A percentile compares a stretch with the other conserved stretches of the same genome.
Conservation (phyloP, 805 yeast genomes). For the Metschnikowia borealis region DNA sequence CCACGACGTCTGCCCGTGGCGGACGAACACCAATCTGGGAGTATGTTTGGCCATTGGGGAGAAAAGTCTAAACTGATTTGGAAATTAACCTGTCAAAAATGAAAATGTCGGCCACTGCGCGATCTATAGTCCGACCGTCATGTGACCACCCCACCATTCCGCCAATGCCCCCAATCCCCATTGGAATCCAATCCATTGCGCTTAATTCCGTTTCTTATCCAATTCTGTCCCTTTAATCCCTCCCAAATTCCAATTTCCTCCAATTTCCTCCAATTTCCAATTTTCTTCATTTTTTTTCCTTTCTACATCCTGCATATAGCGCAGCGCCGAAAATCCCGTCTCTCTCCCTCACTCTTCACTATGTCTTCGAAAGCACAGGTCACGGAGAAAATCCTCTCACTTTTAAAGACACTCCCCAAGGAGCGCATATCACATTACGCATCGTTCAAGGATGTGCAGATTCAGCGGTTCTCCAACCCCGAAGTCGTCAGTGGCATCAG, state of each 20-base stretch:
- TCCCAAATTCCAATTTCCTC: no score
- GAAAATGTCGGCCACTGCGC: background rate
- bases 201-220: no score
- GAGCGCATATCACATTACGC: slow-evolving; percentile 67
- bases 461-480: slow-evolving; percentile 37
- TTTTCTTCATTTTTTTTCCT: no score
- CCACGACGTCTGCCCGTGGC: slow-evolving; percentile 96
- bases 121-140: background rate
- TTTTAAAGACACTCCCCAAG: slow-evolving; percentile 61
- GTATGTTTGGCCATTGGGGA: slow-evolving; percentile 25
- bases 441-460: slow-evolving; percentile 65
- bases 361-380: slow-evolving; percentile 38
- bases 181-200: no score
- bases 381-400: slow-evolving; percentile 53
- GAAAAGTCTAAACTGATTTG: no score
- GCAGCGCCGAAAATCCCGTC: background rate
- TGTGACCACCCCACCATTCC: background rate
- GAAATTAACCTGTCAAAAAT: no score
- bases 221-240: no score
- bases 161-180: no score
- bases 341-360: background rate
- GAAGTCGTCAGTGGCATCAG: slow-evolving; percentile 36
- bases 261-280: no score
- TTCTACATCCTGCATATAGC: background rate
- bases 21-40: slow-evolving; percentile 68